phyloP scores from a whole-genome alignment of 1,284 basidiomycete species.

The Pseudozyma tsukubaensis region DNA sequence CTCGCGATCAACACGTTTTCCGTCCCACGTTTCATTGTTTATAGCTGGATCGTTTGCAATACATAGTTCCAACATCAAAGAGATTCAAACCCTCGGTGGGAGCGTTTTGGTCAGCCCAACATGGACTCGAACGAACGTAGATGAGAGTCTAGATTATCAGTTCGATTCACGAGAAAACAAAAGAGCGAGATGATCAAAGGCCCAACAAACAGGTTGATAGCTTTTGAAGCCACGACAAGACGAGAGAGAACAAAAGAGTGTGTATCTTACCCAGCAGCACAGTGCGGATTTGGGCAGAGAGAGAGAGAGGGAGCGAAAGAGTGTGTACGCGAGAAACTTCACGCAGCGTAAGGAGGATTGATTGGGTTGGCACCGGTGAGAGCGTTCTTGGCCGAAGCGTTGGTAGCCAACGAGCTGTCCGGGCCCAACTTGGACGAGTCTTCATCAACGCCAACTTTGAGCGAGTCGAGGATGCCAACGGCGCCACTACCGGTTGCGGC shows the following conservation, averaged over 20 bases:
- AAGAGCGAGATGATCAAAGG: no score
- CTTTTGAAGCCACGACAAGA: no score
- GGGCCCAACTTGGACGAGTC: conserved; percentile 27
- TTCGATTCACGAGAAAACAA: no score
- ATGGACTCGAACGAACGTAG: no score
- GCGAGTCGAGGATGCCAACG: conserved; percentile 46
- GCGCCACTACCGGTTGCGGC: conserved; percentile 30
- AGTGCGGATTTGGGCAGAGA: neutral
- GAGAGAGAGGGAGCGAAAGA: neutral
- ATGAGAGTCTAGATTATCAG: neutral
- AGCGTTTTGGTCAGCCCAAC: no score
- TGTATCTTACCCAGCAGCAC: neutral
- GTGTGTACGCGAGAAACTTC: neutral
- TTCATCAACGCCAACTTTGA: conserved; percentile 45
- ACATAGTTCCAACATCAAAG: no score
- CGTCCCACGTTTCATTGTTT: neutral
- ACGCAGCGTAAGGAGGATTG: conserved; percentile 41
- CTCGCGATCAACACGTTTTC: neutral
- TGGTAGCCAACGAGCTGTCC: conserved; percentile 24
- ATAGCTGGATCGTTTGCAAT: conserved; percentile 14
- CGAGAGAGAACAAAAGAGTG: conserved; percentile 1
- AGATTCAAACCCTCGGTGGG: no score
- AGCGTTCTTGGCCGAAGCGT: conserved; percentile 3
- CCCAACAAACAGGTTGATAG: no score
- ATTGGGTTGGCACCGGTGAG: conserved; percentile 8